Conservation (phyloP, 257 asterid genomes). For the Solanum chmielewskii region DNA sequence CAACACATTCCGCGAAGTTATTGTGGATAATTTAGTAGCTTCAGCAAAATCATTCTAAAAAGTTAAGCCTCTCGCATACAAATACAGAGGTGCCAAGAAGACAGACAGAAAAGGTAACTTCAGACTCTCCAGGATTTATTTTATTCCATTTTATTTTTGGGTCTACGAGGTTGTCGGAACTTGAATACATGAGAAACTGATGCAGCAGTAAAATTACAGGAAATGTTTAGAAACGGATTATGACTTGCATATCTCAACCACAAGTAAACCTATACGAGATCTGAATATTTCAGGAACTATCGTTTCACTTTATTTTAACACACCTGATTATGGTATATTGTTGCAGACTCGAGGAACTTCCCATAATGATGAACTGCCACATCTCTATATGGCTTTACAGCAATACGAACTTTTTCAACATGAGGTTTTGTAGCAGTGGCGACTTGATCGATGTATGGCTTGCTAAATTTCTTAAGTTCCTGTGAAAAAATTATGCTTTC, state of each 20-base stretch:
- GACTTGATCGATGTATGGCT: slow-evolving; percentile 72
- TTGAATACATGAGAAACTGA: neutral
- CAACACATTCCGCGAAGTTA: neutral
- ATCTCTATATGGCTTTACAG: slow-evolving; percentile 56
- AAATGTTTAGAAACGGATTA: neutral
- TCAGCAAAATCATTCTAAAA: neutral
- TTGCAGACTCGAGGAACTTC: slow-evolving; percentile 67
- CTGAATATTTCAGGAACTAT: neutral
- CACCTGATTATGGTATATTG: slow-evolving; percentile 73
- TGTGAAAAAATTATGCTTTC: slow-evolving; percentile 16
- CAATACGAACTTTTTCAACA: slow-evolving; percentile 42
- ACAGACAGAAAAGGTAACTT: neutral
- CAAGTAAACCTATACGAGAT: neutral
- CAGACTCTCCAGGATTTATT: neutral
- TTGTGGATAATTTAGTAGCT: neutral
- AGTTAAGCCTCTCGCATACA: neutral
- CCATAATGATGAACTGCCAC: slow-evolving; percentile 48
- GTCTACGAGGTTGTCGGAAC: neutral
- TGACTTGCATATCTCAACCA: neutral
- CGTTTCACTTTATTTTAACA: neutral
- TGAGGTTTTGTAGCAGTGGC: slow-evolving; percentile 87
- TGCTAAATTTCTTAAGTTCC: slow-evolving; percentile 63
- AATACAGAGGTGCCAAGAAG: neutral
- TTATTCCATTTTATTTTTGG: neutral
- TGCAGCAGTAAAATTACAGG: neutral